phyloP scores from a whole-genome alignment of 2,329 filamentous ascomycete species.

The Spiromastix sp. region DNA sequence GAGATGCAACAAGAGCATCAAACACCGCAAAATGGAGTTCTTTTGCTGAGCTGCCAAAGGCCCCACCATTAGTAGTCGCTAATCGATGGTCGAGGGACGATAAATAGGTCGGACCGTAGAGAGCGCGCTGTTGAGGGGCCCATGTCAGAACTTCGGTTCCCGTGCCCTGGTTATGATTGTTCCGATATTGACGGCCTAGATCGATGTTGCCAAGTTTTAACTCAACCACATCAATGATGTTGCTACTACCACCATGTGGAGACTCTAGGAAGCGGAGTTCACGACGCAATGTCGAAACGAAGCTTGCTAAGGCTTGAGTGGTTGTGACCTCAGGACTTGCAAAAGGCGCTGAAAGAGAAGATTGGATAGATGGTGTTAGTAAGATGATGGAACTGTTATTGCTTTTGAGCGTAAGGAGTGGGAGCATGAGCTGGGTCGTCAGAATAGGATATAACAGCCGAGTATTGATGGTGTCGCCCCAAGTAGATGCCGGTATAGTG shows the following conservation, averaged over 20 bases:
- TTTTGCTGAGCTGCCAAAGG: constrained; percentile 60
- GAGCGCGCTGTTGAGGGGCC: constrained; percentile 45
- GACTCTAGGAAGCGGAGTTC: constrained; percentile 62
- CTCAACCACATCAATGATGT: constrained; percentile 62
- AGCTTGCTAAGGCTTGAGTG: constrained; percentile 77
- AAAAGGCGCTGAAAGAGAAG: constrained; percentile 33
- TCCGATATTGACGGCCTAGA: constrained; percentile 51
- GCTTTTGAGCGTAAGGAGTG: constrained; percentile 55
- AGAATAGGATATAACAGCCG: constrained; percentile 84
- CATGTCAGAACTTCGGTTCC: constrained; percentile 50
- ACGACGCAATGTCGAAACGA: constrained; percentile 66
- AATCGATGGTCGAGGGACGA: constrained; percentile 34
- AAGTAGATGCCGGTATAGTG: constrained; percentile 70
- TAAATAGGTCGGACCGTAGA: constrained; percentile 31
- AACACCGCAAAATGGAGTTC: constrained; percentile 81
- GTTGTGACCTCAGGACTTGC: constrained; percentile 71
- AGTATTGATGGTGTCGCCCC: constrained; percentile 85
- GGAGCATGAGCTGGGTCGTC: constrained; percentile 81
- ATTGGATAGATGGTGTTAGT: constrained; percentile 36
- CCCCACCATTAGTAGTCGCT: constrained; percentile 26
- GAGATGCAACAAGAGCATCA: constrained; percentile 60
- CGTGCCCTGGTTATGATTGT: constrained; percentile 31
- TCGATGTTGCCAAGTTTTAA: constrained; percentile 90
- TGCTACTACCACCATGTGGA: constrained; percentile 19
- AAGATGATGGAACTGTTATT: constrained; percentile 38